Conservation (phyloP, 2,329 filamentous ascomycete species). For the Epichloe sp. region DNA sequence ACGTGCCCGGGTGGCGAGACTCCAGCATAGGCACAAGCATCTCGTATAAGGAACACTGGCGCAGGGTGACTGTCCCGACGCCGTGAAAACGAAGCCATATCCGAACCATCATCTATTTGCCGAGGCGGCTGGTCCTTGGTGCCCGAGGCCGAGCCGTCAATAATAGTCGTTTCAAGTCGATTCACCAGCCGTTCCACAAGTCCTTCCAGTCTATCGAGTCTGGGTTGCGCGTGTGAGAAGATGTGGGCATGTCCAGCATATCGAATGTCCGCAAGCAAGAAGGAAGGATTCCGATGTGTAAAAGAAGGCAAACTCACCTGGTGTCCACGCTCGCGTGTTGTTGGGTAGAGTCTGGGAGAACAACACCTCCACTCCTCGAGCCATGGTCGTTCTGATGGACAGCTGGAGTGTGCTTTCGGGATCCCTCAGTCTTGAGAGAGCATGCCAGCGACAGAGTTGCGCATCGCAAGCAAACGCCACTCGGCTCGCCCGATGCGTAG, state of each 20-base stretch:
- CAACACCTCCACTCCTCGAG: not conserved
- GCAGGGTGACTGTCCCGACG: slow-evolving; percentile 6
- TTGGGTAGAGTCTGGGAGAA: not conserved
- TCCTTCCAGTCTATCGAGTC: not conserved
- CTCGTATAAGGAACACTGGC: slow-evolving; percentile 15
- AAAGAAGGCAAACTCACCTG: not conserved
- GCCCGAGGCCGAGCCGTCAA: not conserved
- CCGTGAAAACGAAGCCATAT: not conserved
- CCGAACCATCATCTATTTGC: not conserved
- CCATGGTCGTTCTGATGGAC: not conserved
- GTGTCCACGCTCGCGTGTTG: not conserved
- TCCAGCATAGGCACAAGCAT: slow-evolving; percentile 14
- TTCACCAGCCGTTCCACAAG: not conserved
- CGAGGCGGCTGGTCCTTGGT: not conserved
- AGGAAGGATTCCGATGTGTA: not conserved
- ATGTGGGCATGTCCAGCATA: no score
- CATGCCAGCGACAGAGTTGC: slow-evolving; percentile 12
- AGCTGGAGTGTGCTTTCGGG: not conserved
- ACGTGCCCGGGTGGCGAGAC: slow-evolving; percentile 9
- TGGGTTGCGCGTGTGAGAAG: not conserved
- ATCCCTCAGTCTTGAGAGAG: slow-evolving; percentile 7
- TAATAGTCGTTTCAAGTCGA: not conserved
- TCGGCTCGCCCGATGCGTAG: slow-evolving; percentile 7
- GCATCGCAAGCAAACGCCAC: slow-evolving; percentile 13
- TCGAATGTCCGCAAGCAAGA: no score